A percentile compares a stretch with the other conserved stretches of the same genome.
Evolutionary conservation across 768 basidiomycete genomes (phyloP).

Genomic region (Ramaria rubella): DNA sequence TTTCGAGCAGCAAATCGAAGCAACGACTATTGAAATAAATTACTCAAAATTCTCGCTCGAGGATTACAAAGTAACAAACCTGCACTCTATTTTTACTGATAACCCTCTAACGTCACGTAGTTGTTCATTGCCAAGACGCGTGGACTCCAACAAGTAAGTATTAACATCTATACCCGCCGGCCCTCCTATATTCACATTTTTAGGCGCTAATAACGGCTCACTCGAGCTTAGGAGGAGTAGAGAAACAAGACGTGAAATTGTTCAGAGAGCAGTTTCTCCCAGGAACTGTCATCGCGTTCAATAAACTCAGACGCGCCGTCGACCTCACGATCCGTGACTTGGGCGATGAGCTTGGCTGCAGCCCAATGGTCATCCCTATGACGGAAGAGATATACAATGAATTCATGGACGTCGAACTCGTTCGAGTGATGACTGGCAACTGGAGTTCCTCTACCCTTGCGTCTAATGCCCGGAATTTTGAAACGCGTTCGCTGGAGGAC

Average conservation of each 20-base stretch:
- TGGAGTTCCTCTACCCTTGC: not conserved
- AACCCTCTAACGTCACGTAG: not conserved
- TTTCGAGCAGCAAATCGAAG: constrained; percentile 18
- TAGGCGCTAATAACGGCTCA: constrained; percentile 20
- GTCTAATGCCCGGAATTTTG: no score
- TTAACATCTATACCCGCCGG: not conserved
- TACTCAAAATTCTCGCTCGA: constrained; percentile 22
- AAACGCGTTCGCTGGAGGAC: not conserved
- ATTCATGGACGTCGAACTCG: constrained; percentile 15
- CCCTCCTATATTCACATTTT: not conserved
- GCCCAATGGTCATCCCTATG: constrained; percentile 9
- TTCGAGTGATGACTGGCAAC: no score
- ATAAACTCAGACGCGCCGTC: constrained; percentile 15
- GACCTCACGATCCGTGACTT: constrained; percentile 17
- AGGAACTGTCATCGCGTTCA: constrained; percentile 15
- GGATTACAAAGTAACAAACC: constrained; percentile 13
- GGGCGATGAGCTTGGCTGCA: constrained; percentile 10
- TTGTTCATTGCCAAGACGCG: constrained; percentile 16
- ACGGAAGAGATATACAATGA: constrained; percentile 13
- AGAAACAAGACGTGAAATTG: constrained; percentile 16
- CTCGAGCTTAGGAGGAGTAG: constrained; percentile 15
- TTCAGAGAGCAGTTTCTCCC: constrained; percentile 18
- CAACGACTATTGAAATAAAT: constrained; percentile 24
- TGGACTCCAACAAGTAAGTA: constrained; percentile 14
- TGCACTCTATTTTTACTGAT: not conserved